Base-by-base conservation (phyloP, 2,329 filamentous ascomycete genomes). In the Fusarium sarcochroum region DNA sequence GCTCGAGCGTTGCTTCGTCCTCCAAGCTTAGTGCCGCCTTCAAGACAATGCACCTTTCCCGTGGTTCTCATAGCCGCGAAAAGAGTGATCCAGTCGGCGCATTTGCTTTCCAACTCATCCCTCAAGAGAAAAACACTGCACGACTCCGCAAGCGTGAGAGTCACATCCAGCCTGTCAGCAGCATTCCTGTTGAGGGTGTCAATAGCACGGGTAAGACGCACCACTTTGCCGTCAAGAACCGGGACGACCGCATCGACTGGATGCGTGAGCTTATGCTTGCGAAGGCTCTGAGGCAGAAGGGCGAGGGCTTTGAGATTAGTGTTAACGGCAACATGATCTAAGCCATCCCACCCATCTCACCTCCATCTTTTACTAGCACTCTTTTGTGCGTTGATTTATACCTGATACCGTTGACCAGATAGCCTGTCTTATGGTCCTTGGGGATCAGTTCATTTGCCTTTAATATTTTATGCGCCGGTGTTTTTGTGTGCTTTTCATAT, bases 191-290 rank as follows among this genome's bases (percentile, higher is more conserved):
- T 32, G 85, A 85, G 37, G 83, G 84, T 25, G 81, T 81, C 66
- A 89, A 90, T 63, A 88, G 87, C 57, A 89, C 87, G 13, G 89
- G 89, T 73, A 98, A 97, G 85, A 92, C 93, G 44, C 95, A 98
- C 76, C 93, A 98, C 78, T 98, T 98, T 77, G 93, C 95, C 0
- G 95, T 98, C 72, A 91, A 91, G 81, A 89, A 86, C 73, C 88
- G 94, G 15, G 93, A 98, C 76, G 93, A 98, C 77, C 88, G 95
- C 65, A 98, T 98, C 75, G 95, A 98, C 78, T 99, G 96, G 96
- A 97, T 97, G 93, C 86, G 93, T 55, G 93, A 97, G 85, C 83
- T 97, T 64, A 97, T 97, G 93, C 88, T 97, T 45, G 93, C 93
- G 54, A 96, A 96, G 83, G 93, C 93, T 18, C 83, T 93, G 77